These are phyloP conservation scores for Astrocystis sublimbata DNA, from an alignment of 495 filamentous ascomycete species.

Conservation along the genomic window DNA sequence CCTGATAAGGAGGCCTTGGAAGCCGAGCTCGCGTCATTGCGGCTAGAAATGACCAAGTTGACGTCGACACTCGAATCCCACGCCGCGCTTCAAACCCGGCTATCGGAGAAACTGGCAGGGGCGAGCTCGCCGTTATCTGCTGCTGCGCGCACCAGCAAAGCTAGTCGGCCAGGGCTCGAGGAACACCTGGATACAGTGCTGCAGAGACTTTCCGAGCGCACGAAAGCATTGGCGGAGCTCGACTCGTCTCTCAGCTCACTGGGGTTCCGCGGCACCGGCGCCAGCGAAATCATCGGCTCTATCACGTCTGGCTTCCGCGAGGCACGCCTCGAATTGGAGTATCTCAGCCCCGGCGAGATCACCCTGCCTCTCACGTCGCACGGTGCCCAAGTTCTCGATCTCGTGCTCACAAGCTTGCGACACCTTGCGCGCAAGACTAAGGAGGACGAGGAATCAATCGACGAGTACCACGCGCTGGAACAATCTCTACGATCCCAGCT, in stretches of 20 bases:
- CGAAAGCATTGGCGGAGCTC: slow-evolving; percentile 39
- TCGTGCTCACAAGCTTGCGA: slow-evolving; percentile 45
- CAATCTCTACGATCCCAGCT: slow-evolving; percentile 51
- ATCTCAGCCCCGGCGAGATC: slow-evolving; percentile 64
- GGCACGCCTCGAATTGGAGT: slow-evolving; percentile 68
- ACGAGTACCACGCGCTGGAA: slow-evolving; percentile 55
- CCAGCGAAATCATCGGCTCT: slow-evolving; percentile 51
- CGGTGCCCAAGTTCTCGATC: slow-evolving; percentile 48
- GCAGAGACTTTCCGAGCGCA: slow-evolving; percentile 41
- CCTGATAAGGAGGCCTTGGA: slow-evolving; percentile 45
- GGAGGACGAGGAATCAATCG: slow-evolving; percentile 56
- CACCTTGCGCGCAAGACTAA: slow-evolving; percentile 47
- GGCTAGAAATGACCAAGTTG: slow-evolving; percentile 41
- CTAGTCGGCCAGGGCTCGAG: slow-evolving; percentile 30
- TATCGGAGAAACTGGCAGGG: slow-evolving; percentile 34
- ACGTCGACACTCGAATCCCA: slow-evolving; percentile 42
- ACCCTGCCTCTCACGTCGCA: slow-evolving; percentile 44
- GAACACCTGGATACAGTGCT: slow-evolving; percentile 35
- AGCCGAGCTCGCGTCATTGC: slow-evolving; percentile 41
- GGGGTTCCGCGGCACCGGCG: slow-evolving; percentile 55
- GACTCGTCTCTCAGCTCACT: slow-evolving; percentile 45
- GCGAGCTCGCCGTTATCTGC: neutral
- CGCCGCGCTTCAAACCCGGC: slow-evolving; percentile 31
- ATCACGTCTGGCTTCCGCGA: slow-evolving; percentile 59
- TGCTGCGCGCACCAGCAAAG: neutral